A percentile compares a stretch with the other conserved stretches of the same genome.
phyloP scores from a whole-genome alignment of 768 basidiomycete species.

The Pulveroboletus sp. region DNA sequence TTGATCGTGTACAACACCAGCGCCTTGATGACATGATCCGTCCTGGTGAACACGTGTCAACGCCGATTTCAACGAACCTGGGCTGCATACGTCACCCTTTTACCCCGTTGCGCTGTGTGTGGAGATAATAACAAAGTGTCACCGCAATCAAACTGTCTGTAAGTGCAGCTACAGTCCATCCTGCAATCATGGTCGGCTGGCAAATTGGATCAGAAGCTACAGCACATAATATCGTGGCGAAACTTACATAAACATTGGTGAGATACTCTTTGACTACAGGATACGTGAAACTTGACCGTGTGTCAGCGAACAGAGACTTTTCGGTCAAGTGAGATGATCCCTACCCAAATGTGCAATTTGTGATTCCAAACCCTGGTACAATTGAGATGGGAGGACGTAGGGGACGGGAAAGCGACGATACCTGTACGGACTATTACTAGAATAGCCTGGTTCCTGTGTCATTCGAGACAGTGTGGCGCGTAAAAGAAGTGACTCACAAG shows the following conservation, averaged over 20 bases:
- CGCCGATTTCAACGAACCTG: too few species aligned
- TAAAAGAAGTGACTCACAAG: slow-evolving; percentile 8
- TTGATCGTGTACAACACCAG: slow-evolving; percentile 19
- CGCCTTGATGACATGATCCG: slow-evolving; percentile 13
- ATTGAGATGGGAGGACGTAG: not conserved
- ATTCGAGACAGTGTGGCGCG: not conserved
- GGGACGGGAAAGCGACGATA: not conserved
- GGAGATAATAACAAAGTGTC: slow-evolving; percentile 12
- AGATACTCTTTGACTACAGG: not conserved
- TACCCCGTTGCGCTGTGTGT: slow-evolving; percentile 8
- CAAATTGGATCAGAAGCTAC: not conserved
- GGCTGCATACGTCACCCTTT: not conserved
- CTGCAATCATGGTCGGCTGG: slow-evolving; percentile 14
- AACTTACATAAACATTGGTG: slow-evolving; percentile 5
- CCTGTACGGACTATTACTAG: slow-evolving; percentile 11
- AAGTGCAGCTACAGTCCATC: slow-evolving; percentile 9
- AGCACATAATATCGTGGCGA: not conserved
- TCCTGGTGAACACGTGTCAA: slow-evolving; percentile 3
- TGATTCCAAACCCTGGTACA: slow-evolving; percentile 9
- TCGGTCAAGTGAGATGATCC: not conserved
- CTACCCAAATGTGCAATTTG: not conserved
- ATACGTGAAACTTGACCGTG: slow-evolving; percentile 4
- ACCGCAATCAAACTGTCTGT: slow-evolving; percentile 7
- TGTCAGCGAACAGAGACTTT: not conserved
- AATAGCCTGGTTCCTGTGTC: not conserved